Evolutionary conservation across 805 yeast genomes (phyloP).

Genomic region (Candida morakotiae): DNA sequence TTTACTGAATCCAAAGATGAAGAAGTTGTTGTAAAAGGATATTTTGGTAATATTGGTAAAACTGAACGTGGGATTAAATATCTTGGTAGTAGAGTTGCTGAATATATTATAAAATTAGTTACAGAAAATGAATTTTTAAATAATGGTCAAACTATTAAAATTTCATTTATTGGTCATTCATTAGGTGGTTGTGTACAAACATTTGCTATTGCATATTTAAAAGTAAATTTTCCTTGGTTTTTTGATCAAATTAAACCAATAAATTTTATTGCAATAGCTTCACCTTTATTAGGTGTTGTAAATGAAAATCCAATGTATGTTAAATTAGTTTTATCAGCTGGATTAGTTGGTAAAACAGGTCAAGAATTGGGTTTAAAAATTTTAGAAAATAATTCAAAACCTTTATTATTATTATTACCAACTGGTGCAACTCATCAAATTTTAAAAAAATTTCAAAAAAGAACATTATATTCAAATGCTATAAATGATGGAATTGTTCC

Average conservation of each 20-base stretch:
- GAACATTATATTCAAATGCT: conserved; percentile 87
- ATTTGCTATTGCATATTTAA: conserved; percentile 81
- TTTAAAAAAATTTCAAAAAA: conserved; percentile 56
- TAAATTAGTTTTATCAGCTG: conserved; percentile 78
- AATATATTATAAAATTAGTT: conserved; percentile 57
- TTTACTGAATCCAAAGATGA: conserved; percentile 10
- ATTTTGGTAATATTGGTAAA: conserved; percentile 75
- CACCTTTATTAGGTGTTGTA: conserved; percentile 84
- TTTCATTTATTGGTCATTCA: conserved; percentile 91
- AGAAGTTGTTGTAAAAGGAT: conserved; percentile 80
- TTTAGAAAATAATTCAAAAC: conserved; percentile 43
- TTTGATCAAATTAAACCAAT: conserved; percentile 65
- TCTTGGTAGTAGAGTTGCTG: conserved; percentile 77
- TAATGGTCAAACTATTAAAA: conserved; percentile 44
- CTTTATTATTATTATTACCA: conserved; percentile 73
- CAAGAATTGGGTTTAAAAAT: conserved; percentile 74
- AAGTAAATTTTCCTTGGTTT: conserved; percentile 63
- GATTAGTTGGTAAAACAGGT: conserved; percentile 90
- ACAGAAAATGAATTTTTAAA: conserved; percentile 36
- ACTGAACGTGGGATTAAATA: conserved; percentile 87
- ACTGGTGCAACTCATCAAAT: conserved; percentile 66
- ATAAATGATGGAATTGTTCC: conserved; percentile 96
- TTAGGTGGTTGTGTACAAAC: conserved; percentile 91
- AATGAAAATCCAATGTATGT: conserved; percentile 86
- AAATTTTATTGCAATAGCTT: conserved; percentile 78